Percentiles rank a stretch among this genome's conserved stretches.
Conservation (phyloP, 2,329 filamentous ascomycete species). For the Trichoderma lentiforme region DNA sequence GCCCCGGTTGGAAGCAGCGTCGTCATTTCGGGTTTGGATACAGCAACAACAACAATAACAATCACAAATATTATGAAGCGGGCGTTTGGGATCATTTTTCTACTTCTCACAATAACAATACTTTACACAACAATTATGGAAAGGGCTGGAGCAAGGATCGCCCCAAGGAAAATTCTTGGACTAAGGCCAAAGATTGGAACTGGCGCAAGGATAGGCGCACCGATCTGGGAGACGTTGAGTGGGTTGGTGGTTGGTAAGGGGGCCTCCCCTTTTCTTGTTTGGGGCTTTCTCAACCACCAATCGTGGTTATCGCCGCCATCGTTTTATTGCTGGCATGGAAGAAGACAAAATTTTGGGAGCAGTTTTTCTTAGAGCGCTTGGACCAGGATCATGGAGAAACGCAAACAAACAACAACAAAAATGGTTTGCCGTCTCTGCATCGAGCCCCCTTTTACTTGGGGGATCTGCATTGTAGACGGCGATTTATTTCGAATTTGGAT, state of each 20-base stretch:
- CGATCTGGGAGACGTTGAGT: conserved; percentile 80
- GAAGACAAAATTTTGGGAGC: background rate
- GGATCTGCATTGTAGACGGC: conserved; percentile 7
- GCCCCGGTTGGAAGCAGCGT: conserved; percentile 48
- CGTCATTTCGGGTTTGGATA: conserved; percentile 48
- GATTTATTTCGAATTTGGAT: background rate
- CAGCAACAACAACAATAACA: conserved; percentile 40
- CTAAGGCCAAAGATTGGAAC: conserved; percentile 57
- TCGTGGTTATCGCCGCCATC: conserved; percentile 54
- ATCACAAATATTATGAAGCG: conserved; percentile 44
- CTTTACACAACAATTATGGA: conserved; percentile 26
- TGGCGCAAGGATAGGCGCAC: conserved; percentile 60
- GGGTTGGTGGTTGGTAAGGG: conserved; percentile 83
- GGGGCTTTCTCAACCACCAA: conserved; percentile 45
- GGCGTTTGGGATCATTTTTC: conserved; percentile 48
- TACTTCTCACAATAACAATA: conserved; percentile 35
- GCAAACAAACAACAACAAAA: too few relatives aligned
- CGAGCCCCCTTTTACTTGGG: background rate
- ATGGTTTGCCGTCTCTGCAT: conserved; percentile 8
- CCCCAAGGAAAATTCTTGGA: conserved; percentile 53
- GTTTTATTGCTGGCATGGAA: conserved; percentile 2
- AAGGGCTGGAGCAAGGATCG: conserved; percentile 42
- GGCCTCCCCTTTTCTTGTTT: conserved; percentile 30
- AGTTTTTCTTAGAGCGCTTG: background rate
- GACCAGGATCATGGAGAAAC: background rate